Conservation (phyloP, 345 rosid species). For the Euclidium syriacum region DNA sequence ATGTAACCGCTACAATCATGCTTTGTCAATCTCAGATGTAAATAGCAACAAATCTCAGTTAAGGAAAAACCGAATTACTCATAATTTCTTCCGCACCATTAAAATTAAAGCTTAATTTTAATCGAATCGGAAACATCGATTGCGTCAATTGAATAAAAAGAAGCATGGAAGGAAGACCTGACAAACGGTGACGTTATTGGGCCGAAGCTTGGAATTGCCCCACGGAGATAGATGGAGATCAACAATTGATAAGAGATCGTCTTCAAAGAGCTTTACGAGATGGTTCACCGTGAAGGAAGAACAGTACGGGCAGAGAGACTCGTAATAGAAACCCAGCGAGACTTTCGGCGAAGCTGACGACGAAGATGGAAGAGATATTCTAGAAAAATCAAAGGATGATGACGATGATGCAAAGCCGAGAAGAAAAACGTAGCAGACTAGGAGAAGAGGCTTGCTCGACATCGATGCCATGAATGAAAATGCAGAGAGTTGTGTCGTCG, state of each 20-base stretch:
- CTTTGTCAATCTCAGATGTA: background rate
- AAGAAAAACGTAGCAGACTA: constrained; percentile 10
- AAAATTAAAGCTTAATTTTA: background rate
- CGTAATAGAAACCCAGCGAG: constrained; percentile 57
- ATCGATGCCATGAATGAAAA: constrained; percentile 20
- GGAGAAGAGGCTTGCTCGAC: constrained; percentile 4
- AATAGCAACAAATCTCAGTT: background rate
- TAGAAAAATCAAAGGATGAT: constrained; percentile 17
- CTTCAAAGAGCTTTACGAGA: constrained; percentile 44
- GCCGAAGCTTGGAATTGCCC: constrained; percentile 62
- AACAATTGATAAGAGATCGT: constrained; percentile 57
- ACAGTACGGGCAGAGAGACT: constrained; percentile 77
- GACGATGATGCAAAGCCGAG: constrained; percentile 1
- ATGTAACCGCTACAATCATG: background rate
- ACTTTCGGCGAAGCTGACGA: constrained; percentile 41
- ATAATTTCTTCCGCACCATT: background rate
- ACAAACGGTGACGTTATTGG: constrained; percentile 54
- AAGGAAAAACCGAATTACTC: background rate
- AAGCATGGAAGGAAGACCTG: constrained; percentile 45
- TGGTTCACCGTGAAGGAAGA: constrained; percentile 59
- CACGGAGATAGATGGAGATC: constrained; percentile 75
- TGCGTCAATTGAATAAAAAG: background rate
- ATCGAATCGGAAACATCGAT: background rate
- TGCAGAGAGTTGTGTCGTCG: background rate
- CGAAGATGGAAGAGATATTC: constrained; percentile 7